phyloP scores from a whole-genome alignment of 148 eudicot genomes.

The Spergularia bocconei region DNA sequence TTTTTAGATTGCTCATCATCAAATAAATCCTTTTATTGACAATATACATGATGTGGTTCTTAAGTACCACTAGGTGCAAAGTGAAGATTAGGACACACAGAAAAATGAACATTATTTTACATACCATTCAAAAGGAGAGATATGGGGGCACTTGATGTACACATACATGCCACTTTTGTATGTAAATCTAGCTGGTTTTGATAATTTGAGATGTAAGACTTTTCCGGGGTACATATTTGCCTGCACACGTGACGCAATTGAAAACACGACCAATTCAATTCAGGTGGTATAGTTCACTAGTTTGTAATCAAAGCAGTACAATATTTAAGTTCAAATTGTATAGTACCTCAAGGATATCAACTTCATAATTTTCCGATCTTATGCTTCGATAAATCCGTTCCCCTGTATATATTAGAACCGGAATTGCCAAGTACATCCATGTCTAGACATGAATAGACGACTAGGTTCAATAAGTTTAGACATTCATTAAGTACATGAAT shows the following conservation, averaged over 20 bases:
- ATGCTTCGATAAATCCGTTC: constrained; percentile 35
- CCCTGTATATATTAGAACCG: constrained; percentile 28
- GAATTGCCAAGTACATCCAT: constrained; percentile 40
- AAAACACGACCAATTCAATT: neutral
- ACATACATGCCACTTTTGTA: constrained; percentile 38
- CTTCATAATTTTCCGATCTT: constrained; percentile 31
- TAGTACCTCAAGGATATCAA: constrained; percentile 27
- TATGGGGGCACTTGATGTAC: constrained; percentile 35
- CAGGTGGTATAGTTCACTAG: neutral
- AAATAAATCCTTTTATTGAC: too few relatives aligned
- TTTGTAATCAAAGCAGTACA: too few relatives aligned
- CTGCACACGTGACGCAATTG: constrained; percentile 16
- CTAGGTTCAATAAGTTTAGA: neutral
- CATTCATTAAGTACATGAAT: too few relatives aligned
- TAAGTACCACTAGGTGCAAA: too few relatives aligned
- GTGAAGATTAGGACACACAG: too few relatives aligned
- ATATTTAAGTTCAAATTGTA: neutral
- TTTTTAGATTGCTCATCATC: too few relatives aligned
- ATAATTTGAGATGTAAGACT: constrained; percentile 29
- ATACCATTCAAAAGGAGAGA: constrained; percentile 39
- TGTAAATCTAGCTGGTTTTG: constrained; percentile 29
- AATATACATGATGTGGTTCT: too few relatives aligned
- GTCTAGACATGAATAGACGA: constrained; percentile 21
- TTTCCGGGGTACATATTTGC: constrained; percentile 38
- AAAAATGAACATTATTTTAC: neutral